These are phyloP conservation scores for Funneliformis caledonium DNA, from an alignment of 371 early-diverging fungal species.

Conservation along the genomic window DNA sequence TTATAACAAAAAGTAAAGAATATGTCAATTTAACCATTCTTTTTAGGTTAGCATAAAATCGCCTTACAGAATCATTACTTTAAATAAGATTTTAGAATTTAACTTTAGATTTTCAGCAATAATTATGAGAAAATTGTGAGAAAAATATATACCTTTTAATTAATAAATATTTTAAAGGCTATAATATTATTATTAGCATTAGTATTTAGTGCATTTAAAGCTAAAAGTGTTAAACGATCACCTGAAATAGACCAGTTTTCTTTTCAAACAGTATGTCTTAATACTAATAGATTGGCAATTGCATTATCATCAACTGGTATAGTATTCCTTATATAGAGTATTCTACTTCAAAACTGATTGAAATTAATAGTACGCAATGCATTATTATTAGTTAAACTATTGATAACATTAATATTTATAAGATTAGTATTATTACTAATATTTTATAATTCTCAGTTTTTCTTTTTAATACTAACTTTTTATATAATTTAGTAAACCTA, in stretches of 20 bases:
- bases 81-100: not conserved
- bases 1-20: constrained; percentile 8
- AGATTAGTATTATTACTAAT: constrained; percentile 32
- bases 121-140: not conserved
- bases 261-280: no score
- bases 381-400: constrained; percentile 19
- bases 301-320: not conserved
- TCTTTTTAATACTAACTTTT: no score
- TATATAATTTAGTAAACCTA: no score
- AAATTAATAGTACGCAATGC: constrained; percentile 25
- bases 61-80: not conserved
- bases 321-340: constrained; percentile 22
- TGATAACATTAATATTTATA: constrained; percentile 17
- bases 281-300: constrained; percentile 8
- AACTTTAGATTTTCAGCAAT: no score
- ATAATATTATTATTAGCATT: constrained; percentile 28
- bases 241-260: not conserved
- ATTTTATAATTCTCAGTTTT: no score
- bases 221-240: constrained; percentile 17
- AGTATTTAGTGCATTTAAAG: constrained; percentile 10
- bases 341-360: constrained; percentile 19
- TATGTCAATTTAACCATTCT: not conserved
- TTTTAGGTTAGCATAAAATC: not conserved
- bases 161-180: not conserved
- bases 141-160: not conserved